Evolutionary conservation across 768 basidiomycete genomes (phyloP).

Genomic region (Boletales sp.): DNA sequence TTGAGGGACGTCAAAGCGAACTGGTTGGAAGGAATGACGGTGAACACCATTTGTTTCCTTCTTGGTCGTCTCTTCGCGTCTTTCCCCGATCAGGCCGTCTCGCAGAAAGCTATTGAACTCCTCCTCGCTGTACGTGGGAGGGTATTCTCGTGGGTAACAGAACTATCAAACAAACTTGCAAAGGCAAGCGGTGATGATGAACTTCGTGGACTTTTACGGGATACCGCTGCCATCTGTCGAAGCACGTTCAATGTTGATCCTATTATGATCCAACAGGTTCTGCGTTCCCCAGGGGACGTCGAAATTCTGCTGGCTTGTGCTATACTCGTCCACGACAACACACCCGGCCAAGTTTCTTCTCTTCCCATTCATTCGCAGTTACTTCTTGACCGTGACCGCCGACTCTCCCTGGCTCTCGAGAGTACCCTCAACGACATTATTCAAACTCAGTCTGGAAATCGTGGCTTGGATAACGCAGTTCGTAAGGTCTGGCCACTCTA

Average conservation of each 20-base stretch:
- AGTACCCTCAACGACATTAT: constrained; percentile 1
- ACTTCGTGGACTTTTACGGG: constrained; percentile 26
- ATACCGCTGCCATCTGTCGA: constrained; percentile 39
- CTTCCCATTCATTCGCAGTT: constrained; percentile 7
- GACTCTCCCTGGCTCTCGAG: constrained; percentile 27
- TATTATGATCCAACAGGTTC: constrained; percentile 1
- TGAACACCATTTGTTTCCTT: constrained; percentile 34
- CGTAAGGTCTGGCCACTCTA: constrained; percentile 23
- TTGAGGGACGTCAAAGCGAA: constrained; percentile 36
- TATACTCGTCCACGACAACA: constrained; percentile 26
- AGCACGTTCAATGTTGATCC: constrained; percentile 28
- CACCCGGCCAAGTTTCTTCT: constrained; percentile 6
- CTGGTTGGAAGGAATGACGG: constrained; percentile 36
- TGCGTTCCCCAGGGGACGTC: constrained; percentile 25
- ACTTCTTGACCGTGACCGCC: constrained; percentile 30
- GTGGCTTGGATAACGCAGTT: constrained; percentile 20
- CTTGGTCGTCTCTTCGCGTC: constrained; percentile 36
- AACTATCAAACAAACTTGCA: constrained; percentile 29
- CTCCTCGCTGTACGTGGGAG: constrained; percentile 31
- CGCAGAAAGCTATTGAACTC: constrained; percentile 18
- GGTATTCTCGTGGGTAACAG: constrained; percentile 35
- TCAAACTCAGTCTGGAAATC: neutral
- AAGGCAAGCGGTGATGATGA: constrained; percentile 10
- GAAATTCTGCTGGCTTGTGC: constrained; percentile 19
- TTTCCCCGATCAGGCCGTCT: constrained; percentile 5